A percentile compares a stretch with the other conserved stretches of the same genome.
Conservation (phyloP, 2,329 filamentous ascomycete species). For the Westerdykella ornata region DNA sequence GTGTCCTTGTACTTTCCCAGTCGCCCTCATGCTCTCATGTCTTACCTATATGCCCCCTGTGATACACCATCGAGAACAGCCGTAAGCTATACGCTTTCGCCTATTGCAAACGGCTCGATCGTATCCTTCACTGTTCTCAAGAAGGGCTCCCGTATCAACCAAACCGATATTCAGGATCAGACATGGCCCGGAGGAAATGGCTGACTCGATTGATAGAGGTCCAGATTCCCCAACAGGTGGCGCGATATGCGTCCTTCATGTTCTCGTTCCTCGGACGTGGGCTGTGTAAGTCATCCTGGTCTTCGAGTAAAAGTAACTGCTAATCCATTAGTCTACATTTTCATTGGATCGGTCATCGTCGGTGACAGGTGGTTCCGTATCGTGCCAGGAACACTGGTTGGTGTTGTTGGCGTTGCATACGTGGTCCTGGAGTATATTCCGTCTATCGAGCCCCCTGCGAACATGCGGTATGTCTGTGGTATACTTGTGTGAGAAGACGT, state of each 20-base stretch:
- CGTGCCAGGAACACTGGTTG: constrained; percentile 72
- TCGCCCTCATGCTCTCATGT: background rate
- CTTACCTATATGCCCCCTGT: background rate
- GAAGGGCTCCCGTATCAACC: too few species aligned
- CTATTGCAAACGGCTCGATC: too few species aligned
- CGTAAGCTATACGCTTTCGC: too few species aligned
- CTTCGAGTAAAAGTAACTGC: constrained; percentile 1
- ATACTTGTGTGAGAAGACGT: background rate
- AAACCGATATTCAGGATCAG: too few species aligned
- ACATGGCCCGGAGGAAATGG: background rate
- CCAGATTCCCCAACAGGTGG: constrained; percentile 86
- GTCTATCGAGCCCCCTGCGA: constrained; percentile 48
- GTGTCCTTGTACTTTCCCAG: background rate
- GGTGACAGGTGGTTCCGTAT: constrained; percentile 60
- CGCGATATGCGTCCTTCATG: constrained; percentile 92
- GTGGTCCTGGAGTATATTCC: constrained; percentile 46
- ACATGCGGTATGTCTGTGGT: constrained; percentile 42
- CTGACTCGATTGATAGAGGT: constrained; percentile 56
- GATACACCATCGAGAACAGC: too few species aligned
- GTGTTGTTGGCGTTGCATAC: constrained; percentile 72
- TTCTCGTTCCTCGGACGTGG: constrained; percentile 96
- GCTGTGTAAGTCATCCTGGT: constrained; percentile 64
- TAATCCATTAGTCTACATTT: constrained; percentile 75
- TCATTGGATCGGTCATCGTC: constrained; percentile 80
- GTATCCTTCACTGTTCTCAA: too few species aligned